A percentile compares a stretch with the other conserved stretches of the same genome.
Evolutionary conservation across 257 asterid genomes (phyloP).

Genomic region (Ehretia macrophylla): DNA sequence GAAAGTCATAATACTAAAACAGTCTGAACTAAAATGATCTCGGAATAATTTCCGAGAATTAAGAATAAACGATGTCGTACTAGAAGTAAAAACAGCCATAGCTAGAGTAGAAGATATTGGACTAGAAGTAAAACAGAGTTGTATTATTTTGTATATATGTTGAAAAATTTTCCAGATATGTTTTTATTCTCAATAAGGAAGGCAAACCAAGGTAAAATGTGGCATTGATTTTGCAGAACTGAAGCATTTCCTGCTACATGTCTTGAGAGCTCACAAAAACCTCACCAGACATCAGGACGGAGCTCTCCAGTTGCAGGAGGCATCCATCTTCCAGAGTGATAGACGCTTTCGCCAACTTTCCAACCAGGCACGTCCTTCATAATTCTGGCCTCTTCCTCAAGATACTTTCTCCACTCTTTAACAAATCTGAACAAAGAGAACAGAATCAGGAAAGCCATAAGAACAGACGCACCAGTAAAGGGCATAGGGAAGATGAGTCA

Average conservation of each 20-base stretch:
- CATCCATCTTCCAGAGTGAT: constrained; percentile 95
- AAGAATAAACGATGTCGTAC: too few relatives aligned
- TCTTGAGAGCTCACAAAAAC: not conserved
- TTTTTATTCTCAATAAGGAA: constrained; percentile 25
- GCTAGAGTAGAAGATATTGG: too few relatives aligned
- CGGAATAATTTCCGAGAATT: too few relatives aligned
- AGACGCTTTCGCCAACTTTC: constrained; percentile 92
- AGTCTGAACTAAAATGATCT: too few relatives aligned
- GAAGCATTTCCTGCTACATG: not conserved
- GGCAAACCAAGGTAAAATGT: constrained; percentile 11
- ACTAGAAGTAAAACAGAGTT: not conserved
- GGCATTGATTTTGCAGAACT: not conserved
- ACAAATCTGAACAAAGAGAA: constrained; percentile 45
- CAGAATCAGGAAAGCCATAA: not conserved
- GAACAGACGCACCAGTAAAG: too few relatives aligned
- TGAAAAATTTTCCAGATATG: constrained; percentile 22
- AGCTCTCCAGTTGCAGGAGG: constrained; percentile 96
- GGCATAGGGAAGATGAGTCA: too few relatives aligned
- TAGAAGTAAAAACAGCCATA: too few relatives aligned
- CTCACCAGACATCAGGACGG: constrained; percentile 89
- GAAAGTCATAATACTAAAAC: too few relatives aligned
- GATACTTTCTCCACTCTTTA: constrained; percentile 73
- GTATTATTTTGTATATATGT: constrained; percentile 8
- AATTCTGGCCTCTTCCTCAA: constrained; percentile 84
- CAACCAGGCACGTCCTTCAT: constrained; percentile 98